Base-by-base conservation (phyloP, 225 moss, liverwort and hornwort species). In the Pseudisothecium myosuroides region DNA sequence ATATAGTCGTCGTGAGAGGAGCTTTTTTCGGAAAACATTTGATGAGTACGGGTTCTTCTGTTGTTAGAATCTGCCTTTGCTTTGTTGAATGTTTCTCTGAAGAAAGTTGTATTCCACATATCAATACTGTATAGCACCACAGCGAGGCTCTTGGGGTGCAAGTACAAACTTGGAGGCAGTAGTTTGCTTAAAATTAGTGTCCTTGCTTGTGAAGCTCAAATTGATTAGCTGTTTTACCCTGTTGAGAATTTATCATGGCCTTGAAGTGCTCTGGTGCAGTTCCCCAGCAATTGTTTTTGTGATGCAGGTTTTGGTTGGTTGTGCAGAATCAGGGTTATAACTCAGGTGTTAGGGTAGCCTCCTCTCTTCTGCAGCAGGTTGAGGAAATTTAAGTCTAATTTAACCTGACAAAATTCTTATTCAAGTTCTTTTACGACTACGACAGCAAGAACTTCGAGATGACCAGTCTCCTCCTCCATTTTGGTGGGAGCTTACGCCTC, bases 381-480 rank as follows among this genome's bases (percentile, higher is more conserved):
- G 58, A 87, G 49, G 64, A 75, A 67, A 20, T 65, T 74, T 28
- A 13, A 69, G 26, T 4, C 54, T 52, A 60, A 34, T 39, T 55
- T 29, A 27, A 17, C 22, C 29, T 47, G 37, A 36, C 15, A 58
- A 37, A 82, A 9, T 86, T 64, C 65, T 7, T 26, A 81, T 55
- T 86, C 45, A 55, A 81, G 69, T 69, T 63, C 56, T 74, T 82
- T 45, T 15, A 54, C 50, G 66, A 64, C 49, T 67, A 27, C 81
- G 52, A 74, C 37, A 88, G 86, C 64, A 45, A 73, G 61, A 75
- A 52, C 61, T 76, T 80, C 71, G 81, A 87, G 69, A 93, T 93
- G 93, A 93, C 93, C 80, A 90, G 89, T 85, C 89, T 92, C 63
- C 76, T 92, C 59, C 90, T 88, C 66, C 88, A 88, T 88, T 55